Percentiles rank a stretch among this genome's conserved stretches.
Evolutionary conservation across 2,329 filamentous ascomycete genomes (phyloP).

Genomic region (Stachybotrys elegans): DNA sequence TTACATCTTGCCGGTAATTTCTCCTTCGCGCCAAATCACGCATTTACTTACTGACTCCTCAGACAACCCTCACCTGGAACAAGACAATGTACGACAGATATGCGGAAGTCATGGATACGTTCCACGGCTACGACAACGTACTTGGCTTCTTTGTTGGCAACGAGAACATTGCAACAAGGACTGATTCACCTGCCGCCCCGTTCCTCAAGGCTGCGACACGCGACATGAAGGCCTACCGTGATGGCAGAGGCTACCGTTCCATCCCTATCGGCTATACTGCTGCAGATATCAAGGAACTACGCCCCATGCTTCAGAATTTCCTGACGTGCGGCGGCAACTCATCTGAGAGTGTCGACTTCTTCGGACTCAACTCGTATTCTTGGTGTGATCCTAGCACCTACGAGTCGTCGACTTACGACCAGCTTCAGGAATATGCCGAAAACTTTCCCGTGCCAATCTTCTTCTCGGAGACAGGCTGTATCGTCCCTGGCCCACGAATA

Average conservation of each 20-base stretch:
- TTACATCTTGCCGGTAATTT: conserved; percentile 57
- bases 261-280: conserved; percentile 86
- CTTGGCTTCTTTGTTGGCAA: conserved; percentile 86
- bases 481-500: conserved; percentile 53
- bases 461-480: conserved; percentile 88
- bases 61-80: conserved; percentile 66
- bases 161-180: conserved; percentile 66
- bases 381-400: conserved; percentile 64
- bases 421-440: conserved; percentile 61
- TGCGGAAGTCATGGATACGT: conserved; percentile 68
- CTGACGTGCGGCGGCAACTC: conserved; percentile 70
- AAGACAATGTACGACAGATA: conserved; percentile 64
- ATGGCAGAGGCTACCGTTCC: conserved; percentile 68
- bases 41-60: background rate
- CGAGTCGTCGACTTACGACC: conserved; percentile 61
- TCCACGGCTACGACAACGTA: conserved; percentile 72
- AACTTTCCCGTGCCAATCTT: conserved; percentile 80
- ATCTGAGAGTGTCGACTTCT: conserved; percentile 74
- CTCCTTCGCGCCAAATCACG: background rate
- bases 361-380: conserved; percentile 79
- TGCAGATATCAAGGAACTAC: conserved; percentile 70
- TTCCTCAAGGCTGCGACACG: conserved; percentile 78
- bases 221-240: conserved; percentile 78
- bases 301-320: conserved; percentile 62
- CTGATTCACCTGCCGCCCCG: conserved; percentile 62